A percentile compares a stretch with the other conserved stretches of the same genome.
phyloP scores from a whole-genome alignment of 2,329 filamentous ascomycete genomes.

The Colletotrichum paranaense region DNA sequence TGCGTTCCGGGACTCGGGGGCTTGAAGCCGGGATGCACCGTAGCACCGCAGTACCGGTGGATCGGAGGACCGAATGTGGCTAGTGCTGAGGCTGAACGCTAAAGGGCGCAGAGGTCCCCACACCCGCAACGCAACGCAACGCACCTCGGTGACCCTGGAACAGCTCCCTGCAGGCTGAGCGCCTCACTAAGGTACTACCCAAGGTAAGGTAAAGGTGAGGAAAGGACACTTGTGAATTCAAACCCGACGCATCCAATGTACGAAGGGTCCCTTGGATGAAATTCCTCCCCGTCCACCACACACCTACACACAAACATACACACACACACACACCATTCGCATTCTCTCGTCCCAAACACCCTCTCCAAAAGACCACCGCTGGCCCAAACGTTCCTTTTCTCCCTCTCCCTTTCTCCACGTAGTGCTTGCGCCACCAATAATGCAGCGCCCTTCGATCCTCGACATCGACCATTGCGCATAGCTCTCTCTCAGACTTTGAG shows the following conservation, averaged over 20 bases:
- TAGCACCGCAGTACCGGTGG: too few relatives aligned
- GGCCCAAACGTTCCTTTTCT: neutral
- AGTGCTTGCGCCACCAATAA: constrained; percentile 17
- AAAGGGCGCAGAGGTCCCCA: neutral
- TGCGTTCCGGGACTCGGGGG: neutral
- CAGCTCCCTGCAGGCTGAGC: neutral
- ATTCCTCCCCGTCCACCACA: neutral
- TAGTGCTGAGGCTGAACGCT: constrained; percentile 8
- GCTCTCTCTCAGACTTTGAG: constrained; percentile 12
- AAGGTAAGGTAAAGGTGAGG: neutral
- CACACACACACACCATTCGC: too few relatives aligned
- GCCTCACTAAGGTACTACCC: neutral
- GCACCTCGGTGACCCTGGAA: neutral
- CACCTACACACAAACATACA: too few relatives aligned
- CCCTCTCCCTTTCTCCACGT: neutral
- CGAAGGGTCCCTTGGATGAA: constrained; percentile 10
- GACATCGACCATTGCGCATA: constrained; percentile 16
- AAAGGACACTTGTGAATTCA: constrained; percentile 31
- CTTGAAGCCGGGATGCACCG: neutral
- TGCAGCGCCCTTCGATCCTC: constrained; percentile 19
- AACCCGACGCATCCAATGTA: neutral
- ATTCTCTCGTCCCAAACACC: neutral
- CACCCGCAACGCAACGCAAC: neutral
- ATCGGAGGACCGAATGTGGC: constrained; percentile 2
- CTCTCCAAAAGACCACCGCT: neutral